Evolutionary conservation across 179 eudicot genomes (phyloP), one percentile per base, ranked within the genome.

Genomic region (Silene coronaria): DNA sequence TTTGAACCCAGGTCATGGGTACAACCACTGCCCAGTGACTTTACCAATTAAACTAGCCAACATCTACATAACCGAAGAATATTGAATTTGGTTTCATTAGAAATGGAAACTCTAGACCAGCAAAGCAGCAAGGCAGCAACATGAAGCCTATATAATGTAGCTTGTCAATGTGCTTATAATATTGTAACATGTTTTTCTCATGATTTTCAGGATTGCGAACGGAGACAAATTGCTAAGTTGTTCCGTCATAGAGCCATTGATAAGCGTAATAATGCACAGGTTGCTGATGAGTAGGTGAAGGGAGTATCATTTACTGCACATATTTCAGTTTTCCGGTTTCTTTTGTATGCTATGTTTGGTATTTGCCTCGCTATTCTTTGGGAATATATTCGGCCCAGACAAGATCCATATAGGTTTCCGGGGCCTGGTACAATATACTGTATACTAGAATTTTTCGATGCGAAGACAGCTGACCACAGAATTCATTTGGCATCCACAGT

Each of bases 191-290:
- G 11, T 36, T 55, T 55, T 60, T 34, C 45, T 76, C 42, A 34
- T 66, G 23, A 62, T 51, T 80, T 80, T 61, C 88, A 92, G 97
- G 97, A 92, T 80, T 92, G 97, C 82, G 97, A 92, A 81, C 87
- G 97, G 83, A 84, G 97, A 77, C 78, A 82, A 70, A 86, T 92
- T 28, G 97, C 97, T 12, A 92, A 92, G 80, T 80, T 91, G 81
- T 92, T 80, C 86, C 92, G 60, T 73, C 96, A 90, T 77, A 84
- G 92, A 80, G 74, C 86, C 53, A 93, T 87, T 71, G 93, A 90
- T 76, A 86, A 75, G 76, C 85, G 83, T 67, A 79, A 46, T 32
- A 55, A 65, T 27, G 65, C 78, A 61, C 82, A 59, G 24, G 81
- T 67, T 30, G 79, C 68, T 74, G 78, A 78, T 2, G 86, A 81